These are phyloP conservation scores for Monosporascus sp. DNA, from an alignment of 2,329 filamentous ascomycete species.

Conservation along the genomic window DNA sequence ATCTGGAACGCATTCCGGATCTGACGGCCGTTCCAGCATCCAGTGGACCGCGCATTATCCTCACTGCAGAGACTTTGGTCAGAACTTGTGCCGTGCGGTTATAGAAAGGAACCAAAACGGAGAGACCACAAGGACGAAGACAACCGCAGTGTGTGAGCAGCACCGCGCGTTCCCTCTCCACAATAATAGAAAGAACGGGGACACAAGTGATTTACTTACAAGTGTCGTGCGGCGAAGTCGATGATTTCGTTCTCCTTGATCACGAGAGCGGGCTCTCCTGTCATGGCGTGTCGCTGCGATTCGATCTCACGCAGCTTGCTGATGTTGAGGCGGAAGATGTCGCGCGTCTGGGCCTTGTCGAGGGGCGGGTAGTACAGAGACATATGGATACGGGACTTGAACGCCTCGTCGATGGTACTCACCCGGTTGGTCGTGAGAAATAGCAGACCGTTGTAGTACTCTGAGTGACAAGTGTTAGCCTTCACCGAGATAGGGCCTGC, in stretches of 20 bases:
- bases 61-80: conserved; percentile 1
- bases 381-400: conserved; percentile 37
- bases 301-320: conserved; percentile 32
- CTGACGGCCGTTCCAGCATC: conserved; percentile 30
- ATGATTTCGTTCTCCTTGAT: conserved; percentile 31
- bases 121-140: too few relatives aligned
- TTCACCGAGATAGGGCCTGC: too few relatives aligned
- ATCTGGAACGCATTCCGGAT: conserved; percentile 31
- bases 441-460: conserved; percentile 34
- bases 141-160: too few relatives aligned
- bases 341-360: conserved; percentile 31
- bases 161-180: too few relatives aligned
- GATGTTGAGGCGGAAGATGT: conserved; percentile 38
- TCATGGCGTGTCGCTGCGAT: conserved; percentile 29
- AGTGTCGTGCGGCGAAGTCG: conserved; percentile 32
- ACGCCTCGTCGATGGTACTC: conserved; percentile 38
- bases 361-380: conserved; percentile 32
- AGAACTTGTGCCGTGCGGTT: too few relatives aligned
- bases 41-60: conserved; percentile 19
- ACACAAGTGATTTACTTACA: conserved; percentile 2
- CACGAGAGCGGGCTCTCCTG: conserved; percentile 28
- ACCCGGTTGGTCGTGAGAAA: conserved; percentile 42
- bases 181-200: too few relatives aligned
- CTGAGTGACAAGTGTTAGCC: too few relatives aligned
- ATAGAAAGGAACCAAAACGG: too few relatives aligned